Conservation (phyloP, 495 filamentous ascomycete species). For the Collariella sp. region DNA sequence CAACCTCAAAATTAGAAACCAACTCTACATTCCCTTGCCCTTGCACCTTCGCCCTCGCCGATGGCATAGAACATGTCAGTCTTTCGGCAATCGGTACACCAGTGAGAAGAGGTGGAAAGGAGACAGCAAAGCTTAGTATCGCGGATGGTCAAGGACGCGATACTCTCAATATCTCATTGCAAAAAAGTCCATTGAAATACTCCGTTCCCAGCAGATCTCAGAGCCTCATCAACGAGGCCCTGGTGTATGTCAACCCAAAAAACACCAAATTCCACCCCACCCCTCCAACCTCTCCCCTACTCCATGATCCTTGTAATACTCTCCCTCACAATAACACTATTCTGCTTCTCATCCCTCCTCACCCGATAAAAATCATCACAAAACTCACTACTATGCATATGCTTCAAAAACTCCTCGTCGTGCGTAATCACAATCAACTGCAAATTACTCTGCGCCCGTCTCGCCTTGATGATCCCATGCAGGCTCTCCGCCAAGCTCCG, state of each 20-base stretch:
- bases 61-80: too few relatives aligned
- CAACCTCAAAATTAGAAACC: too few relatives aligned
- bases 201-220: too few relatives aligned
- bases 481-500: slow-evolving; percentile 74
- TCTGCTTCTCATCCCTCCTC: slow-evolving; percentile 72
- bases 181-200: too few relatives aligned
- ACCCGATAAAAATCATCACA: slow-evolving; percentile 87
- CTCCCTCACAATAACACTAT: slow-evolving; percentile 73
- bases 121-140: too few relatives aligned
- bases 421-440: slow-evolving; percentile 98
- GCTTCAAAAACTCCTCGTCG: slow-evolving; percentile 89
- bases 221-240: too few relatives aligned
- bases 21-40: too few relatives aligned
- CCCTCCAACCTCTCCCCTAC: slow-evolving; percentile 2
- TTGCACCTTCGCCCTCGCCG: too few relatives aligned
- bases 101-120: too few relatives aligned
- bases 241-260: neutral
- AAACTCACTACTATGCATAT: slow-evolving; percentile 94
- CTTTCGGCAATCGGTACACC: too few relatives aligned
- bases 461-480: slow-evolving; percentile 75
- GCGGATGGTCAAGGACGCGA: too few relatives aligned
- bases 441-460: slow-evolving; percentile 85
- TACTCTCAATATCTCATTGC: too few relatives aligned
- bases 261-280: neutral
- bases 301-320: slow-evolving; percentile 49